phyloP scores from a whole-genome alignment of 306 rosid genomes.

The Ziziphus jujuba region DNA sequence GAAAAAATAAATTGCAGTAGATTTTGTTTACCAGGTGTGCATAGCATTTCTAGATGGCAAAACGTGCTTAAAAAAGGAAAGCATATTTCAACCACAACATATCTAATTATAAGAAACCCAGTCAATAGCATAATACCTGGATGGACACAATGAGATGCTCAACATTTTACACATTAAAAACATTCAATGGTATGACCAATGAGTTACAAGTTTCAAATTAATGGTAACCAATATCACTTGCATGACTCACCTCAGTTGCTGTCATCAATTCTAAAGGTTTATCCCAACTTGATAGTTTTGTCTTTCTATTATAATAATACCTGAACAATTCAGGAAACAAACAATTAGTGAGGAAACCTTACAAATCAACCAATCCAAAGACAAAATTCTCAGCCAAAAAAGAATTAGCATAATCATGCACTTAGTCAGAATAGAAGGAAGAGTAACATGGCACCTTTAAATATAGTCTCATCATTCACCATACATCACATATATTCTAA shows the following conservation, averaged over 20 bases:
- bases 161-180: slow-evolving; percentile 12
- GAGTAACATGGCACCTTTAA: too few relatives aligned
- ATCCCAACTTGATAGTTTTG: slow-evolving; percentile 86
- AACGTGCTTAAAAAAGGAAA: background rate
- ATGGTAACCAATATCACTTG: slow-evolving; percentile 22
- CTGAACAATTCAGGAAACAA: slow-evolving; percentile 38
- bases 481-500: too few relatives aligned
- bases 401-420: background rate
- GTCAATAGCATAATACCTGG: background rate
- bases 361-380: background rate
- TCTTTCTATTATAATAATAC: slow-evolving; percentile 80
- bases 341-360: background rate
- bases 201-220: slow-evolving; percentile 16
- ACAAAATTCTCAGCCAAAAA: slow-evolving; percentile 8
- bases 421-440: too few relatives aligned
- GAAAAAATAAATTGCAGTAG: slow-evolving; percentile 49
- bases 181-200: slow-evolving; percentile 26
- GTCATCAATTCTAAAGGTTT: slow-evolving; percentile 92
- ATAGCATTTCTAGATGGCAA: background rate
- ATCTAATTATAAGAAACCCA: background rate
- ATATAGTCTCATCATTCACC: too few relatives aligned
- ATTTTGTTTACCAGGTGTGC: background rate
- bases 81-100: background rate
- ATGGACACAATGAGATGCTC: background rate
- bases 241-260: slow-evolving; percentile 77